Base-by-base conservation (phyloP, 176 grass and related monocot genomes). In the Metroxylon sagu region DNA sequence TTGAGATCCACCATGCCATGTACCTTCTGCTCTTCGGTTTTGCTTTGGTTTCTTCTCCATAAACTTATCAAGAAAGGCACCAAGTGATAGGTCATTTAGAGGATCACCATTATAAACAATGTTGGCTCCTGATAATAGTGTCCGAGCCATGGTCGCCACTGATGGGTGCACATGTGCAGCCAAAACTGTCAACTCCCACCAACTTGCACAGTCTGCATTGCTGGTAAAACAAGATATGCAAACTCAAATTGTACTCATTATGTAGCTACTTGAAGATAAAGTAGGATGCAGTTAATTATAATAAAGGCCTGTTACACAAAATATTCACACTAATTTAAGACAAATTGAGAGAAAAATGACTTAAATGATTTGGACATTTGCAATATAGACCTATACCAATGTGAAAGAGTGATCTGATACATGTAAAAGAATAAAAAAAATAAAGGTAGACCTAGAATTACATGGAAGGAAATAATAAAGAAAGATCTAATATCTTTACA, bases 1-100 rank as follows among this genome's bases (percentile, higher is more conserved):
- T 61, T 85, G 80, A 6, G 84, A 97, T 56, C 92, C 92, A 72
- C 92, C 92, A 77, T 97, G 84, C 92, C 92, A 97, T 74, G 61
- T 88, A 68, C 92, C 87, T 65, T 97, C 87, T 57, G 80, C 63
- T 52, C 84, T 82, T 53, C 61, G 72, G 61, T 82, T 88, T 26
- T 66, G 56, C 66, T 96, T 96, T 50, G 92, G 92, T 54, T 96
- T 96, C 78, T 96, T 96, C 70, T 96, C 92, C 92, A 96, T 90
- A 60, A 96, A 96, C 57, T 96, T 96, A 65, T 96, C 87, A 19
- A 96, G 75, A 72, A 96, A 96, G 7, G 92, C 81, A 60, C 72
- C 7, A 70, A 96, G 83, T 3, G 87, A 96, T 49, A 96, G 65
- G 62, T 90, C 92, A 35, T 53, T 82, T 57, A 96, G 63, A 49